Conservation (phyloP, 306 rosid species). For the Quillaja saponaria region DNA sequence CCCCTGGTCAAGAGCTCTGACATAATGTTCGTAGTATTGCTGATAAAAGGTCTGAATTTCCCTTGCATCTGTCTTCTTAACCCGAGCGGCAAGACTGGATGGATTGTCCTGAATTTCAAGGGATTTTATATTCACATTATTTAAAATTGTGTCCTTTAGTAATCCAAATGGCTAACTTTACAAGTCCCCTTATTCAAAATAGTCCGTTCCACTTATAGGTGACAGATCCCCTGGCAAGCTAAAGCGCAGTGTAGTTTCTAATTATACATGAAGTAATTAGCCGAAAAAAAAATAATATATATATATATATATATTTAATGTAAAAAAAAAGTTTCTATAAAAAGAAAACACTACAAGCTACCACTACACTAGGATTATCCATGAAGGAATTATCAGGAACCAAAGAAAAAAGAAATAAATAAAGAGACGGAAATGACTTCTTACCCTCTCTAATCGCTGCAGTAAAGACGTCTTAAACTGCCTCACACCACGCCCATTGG, state of each 20-base stretch:
- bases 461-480: constrained; percentile 84
- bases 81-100: constrained; percentile 65
- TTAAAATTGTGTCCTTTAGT: background rate
- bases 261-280: too few relatives aligned
- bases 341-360: too few relatives aligned
- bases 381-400: too few relatives aligned
- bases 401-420: background rate
- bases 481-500: constrained; percentile 94
- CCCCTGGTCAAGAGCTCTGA: constrained; percentile 85
- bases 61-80: constrained; percentile 91
- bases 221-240: too few relatives aligned
- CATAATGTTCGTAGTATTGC: constrained; percentile 87
- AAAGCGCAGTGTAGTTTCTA: too few relatives aligned
- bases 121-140: background rate
- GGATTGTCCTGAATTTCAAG: constrained; percentile 67
- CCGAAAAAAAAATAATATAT: too few relatives aligned
- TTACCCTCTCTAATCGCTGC: constrained; percentile 88
- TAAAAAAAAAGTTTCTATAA: too few relatives aligned
- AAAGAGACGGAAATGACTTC: constrained; percentile 6
- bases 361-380: too few relatives aligned
- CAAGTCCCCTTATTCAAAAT: too few relatives aligned
- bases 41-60: constrained; percentile 91
- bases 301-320: too few relatives aligned
- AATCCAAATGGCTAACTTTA: background rate
- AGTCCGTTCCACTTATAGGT: too few relatives aligned